phyloP scores from a whole-genome alignment of 768 basidiomycete genomes.

The Lyophyllum shimeji region DNA sequence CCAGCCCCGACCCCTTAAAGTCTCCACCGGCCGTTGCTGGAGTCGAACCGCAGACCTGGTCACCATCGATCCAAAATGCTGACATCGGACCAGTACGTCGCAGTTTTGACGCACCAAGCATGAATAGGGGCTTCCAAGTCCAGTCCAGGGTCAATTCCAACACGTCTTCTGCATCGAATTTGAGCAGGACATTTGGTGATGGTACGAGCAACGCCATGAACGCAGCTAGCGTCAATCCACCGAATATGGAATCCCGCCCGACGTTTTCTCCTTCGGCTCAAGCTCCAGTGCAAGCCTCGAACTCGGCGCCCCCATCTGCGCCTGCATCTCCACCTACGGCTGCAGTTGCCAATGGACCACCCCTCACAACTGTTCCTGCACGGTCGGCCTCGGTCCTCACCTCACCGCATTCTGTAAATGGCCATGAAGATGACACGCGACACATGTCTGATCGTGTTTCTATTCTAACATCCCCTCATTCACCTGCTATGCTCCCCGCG shows the following conservation, averaged over 20 bases:
- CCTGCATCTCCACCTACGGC: slow-evolving; percentile 1
- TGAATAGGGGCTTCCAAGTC: slow-evolving; percentile 8
- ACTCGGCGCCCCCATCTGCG: neutral
- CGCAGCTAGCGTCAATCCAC: slow-evolving; percentile 9
- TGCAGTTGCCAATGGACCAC: slow-evolving; percentile 2
- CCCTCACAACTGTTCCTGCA: slow-evolving; percentile 2
- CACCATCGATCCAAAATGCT: neutral
- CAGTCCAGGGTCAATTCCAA: slow-evolving; percentile 10
- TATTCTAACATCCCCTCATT: slow-evolving; percentile 34
- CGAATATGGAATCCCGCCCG: slow-evolving; percentile 1
- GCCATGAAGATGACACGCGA: slow-evolving; percentile 10
- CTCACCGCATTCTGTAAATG: slow-evolving; percentile 30
- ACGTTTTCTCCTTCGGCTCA: neutral
- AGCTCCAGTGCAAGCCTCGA: slow-evolving; percentile 2
- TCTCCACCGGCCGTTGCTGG: slow-evolving; percentile 5
- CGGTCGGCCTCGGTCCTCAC: slow-evolving; percentile 27
- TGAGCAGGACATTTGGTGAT: slow-evolving; percentile 5
- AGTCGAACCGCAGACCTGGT: neutral
- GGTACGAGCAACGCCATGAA: neutral
- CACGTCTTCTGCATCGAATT: neutral
- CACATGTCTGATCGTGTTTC: slow-evolving; percentile 19
- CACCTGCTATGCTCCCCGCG: slow-evolving; percentile 13
- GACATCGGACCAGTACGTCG: neutral
- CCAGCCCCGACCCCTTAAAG: slow-evolving; percentile 3
- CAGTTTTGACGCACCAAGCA: slow-evolving; percentile 14